A percentile compares a stretch with the other conserved stretches of the same genome.
Evolutionary conservation across 106 monocot genomes (phyloP).

Genomic region (Triglochin maritima): DNA sequence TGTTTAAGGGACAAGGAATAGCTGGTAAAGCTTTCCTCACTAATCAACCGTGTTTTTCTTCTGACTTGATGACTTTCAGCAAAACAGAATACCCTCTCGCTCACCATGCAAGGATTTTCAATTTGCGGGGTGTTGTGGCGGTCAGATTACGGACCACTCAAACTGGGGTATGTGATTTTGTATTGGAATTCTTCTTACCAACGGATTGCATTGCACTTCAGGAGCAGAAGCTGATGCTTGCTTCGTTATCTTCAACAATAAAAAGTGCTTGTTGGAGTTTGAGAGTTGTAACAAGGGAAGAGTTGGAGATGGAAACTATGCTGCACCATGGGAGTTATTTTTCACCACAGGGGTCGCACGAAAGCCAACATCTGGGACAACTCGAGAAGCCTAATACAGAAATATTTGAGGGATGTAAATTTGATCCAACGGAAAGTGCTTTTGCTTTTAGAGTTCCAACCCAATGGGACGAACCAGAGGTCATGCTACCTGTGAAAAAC

Average conservation of each 20-base stretch:
- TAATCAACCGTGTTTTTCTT: conserved; percentile 67
- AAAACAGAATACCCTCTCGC: conserved; percentile 62
- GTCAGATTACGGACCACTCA: conserved; percentile 41
- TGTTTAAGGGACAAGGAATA: conserved; percentile 77
- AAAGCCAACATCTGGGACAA: background rate
- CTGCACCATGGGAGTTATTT: conserved; percentile 20
- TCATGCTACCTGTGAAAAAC: too few species aligned
- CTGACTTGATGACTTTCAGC: conserved; percentile 38
- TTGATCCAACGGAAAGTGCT: too few species aligned
- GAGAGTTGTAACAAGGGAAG: conserved; percentile 34
- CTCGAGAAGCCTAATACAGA: conserved; percentile 1
- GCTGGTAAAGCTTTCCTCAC: conserved; percentile 65
- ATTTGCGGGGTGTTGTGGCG: conserved; percentile 58
- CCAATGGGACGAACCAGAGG: too few species aligned
- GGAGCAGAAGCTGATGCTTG: conserved; percentile 49
- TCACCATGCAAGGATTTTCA: conserved; percentile 70
- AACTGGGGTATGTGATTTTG: conserved; percentile 47
- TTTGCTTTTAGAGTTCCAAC: too few species aligned
- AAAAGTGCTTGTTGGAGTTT: conserved; percentile 42
- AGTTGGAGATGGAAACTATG: conserved; percentile 31
- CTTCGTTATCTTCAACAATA: conserved; percentile 45
- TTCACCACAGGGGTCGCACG: conserved; percentile 4
- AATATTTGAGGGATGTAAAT: background rate
- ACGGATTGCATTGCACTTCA: conserved; percentile 28
- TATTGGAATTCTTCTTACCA: conserved; percentile 79